Evolutionary conservation across 257 asterid species (phyloP).

Genomic region (Eucommia ulmoides): DNA sequence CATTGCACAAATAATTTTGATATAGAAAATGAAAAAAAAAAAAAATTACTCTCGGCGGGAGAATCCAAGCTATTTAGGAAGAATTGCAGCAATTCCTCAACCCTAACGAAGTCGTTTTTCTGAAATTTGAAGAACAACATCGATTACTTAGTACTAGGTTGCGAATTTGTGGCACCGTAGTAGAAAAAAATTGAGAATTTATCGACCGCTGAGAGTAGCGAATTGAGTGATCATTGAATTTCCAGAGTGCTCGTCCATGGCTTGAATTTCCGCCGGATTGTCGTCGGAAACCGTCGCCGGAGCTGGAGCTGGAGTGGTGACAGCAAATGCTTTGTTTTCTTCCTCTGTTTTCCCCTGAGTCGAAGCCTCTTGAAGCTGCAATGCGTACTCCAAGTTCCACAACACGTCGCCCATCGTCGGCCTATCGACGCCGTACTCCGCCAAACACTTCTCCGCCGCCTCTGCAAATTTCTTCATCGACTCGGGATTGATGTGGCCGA

Average conservation of each 20-base stretch:
- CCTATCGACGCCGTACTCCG: constrained; percentile 81
- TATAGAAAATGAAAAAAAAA: too few species aligned
- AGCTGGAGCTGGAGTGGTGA: neutral
- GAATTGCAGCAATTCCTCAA: neutral
- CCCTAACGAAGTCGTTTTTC: neutral
- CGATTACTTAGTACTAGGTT: too few species aligned
- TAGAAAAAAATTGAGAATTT: constrained; percentile 13
- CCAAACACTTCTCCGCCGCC: constrained; percentile 86
- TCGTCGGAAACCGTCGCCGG: constrained; percentile 11
- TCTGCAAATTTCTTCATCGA: constrained; percentile 69
- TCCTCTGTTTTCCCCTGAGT: constrained; percentile 26
- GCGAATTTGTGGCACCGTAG: too few species aligned
- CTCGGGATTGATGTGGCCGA: constrained; percentile 49
- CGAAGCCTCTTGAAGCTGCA: constrained; percentile 74
- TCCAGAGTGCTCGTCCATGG: constrained; percentile 60
- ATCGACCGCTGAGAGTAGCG: constrained; percentile 58
- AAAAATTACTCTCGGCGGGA: neutral
- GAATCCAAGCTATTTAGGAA: neutral
- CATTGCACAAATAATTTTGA: too few species aligned
- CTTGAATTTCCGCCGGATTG: constrained; percentile 25
- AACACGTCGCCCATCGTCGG: constrained; percentile 93
- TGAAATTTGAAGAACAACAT: too few species aligned
- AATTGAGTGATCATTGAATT: constrained; percentile 76
- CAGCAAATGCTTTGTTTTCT: constrained; percentile 17
- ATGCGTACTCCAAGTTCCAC: constrained; percentile 77